A percentile compares a stretch with the other conserved stretches of the same genome.
Conservation (phyloP, 2,329 filamentous ascomycete species). For the Botrytis deweyae region DNA sequence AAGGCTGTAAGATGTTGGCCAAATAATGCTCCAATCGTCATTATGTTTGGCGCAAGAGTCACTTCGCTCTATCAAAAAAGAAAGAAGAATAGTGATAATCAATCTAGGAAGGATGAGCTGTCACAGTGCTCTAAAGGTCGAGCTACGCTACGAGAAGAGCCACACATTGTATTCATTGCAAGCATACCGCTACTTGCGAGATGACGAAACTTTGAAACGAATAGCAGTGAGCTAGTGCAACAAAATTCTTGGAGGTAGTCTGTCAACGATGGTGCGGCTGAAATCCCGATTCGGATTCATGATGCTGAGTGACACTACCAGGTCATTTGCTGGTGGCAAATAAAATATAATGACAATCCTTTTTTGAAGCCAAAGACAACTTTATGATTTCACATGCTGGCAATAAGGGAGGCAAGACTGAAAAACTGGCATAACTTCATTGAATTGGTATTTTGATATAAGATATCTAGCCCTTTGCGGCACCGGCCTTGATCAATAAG, state of each 20-base stretch:
- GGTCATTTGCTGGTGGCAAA: background rate
- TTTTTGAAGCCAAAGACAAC: background rate
- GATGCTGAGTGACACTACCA: background rate
- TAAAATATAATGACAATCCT: background rate
- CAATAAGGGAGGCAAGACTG: background rate
- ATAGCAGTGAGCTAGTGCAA: background rate
- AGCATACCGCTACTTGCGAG: background rate
- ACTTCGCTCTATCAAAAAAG: background rate
- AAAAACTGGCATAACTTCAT: conserved; percentile 5
- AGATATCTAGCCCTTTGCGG: conserved; percentile 37
- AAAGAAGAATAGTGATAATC: background rate
- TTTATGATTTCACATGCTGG: background rate
- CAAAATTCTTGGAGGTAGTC: background rate
- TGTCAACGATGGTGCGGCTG: background rate
- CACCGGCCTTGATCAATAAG: conserved; percentile 37
- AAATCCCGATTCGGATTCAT: too few species aligned
- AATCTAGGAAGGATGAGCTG: background rate
- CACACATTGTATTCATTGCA: background rate
- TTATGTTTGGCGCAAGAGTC: background rate
- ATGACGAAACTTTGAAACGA: background rate
- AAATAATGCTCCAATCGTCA: background rate
- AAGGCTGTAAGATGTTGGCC: background rate
- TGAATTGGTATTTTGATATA: conserved; percentile 23
- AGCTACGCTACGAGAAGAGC: background rate
- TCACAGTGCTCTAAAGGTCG: background rate